Conservation (phyloP, 2,329 filamentous ascomycete species). For the Akanthomyces uredinophilus region DNA sequence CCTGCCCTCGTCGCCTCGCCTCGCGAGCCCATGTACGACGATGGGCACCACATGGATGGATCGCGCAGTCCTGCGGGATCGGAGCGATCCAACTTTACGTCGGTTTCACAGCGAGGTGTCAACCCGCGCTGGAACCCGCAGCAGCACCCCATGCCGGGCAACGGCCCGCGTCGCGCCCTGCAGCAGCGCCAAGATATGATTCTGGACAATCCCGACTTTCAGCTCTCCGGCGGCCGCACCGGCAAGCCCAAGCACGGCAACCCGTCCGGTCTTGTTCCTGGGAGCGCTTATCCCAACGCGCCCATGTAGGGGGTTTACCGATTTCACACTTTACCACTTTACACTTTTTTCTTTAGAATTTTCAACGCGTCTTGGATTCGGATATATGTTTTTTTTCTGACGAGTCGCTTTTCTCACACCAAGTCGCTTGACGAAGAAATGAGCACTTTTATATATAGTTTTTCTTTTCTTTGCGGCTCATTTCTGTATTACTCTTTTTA, state of each 20-base stretch:
- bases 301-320: constrained; percentile 20
- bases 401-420: background rate
- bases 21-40: constrained; percentile 52
- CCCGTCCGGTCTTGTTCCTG: constrained; percentile 43
- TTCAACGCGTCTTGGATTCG: constrained; percentile 5
- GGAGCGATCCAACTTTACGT: constrained; percentile 82
- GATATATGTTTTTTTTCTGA: background rate
- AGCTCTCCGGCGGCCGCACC: constrained; percentile 50
- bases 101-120: constrained; percentile 78
- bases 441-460: constrained; percentile 4
- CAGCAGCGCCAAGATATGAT: constrained; percentile 66
- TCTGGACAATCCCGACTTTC: constrained; percentile 83
- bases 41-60: constrained; percentile 49
- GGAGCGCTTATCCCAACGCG: constrained; percentile 46
- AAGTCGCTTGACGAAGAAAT: background rate
- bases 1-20: constrained; percentile 22
- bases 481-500: constrained; percentile 6
- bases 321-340: constrained; percentile 3
- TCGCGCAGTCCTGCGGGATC: constrained; percentile 69
- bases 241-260: constrained; percentile 20
- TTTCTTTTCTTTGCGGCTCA: background rate
- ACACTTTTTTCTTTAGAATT: constrained; percentile 4
- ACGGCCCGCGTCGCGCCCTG: constrained; percentile 38
- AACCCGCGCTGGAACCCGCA: constrained; percentile 79
- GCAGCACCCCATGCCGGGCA: constrained; percentile 38